Base-by-base conservation (phyloP, 2,329 filamentous ascomycete genomes). In the Diaporthe sp. region DNA sequence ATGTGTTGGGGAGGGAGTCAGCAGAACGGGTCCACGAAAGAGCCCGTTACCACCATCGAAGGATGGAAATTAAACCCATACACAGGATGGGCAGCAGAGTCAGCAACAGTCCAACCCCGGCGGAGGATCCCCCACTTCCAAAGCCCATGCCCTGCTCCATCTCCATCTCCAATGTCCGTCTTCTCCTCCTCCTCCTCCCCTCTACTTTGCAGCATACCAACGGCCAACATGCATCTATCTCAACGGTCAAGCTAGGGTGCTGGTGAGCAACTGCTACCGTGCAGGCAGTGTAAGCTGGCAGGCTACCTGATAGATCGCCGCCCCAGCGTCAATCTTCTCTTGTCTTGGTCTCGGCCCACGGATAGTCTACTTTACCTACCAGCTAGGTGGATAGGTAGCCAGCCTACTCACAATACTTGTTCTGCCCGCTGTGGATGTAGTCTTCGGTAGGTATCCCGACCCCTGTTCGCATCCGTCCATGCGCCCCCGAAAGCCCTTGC, bases 11-110 rank as follows among this genome's bases (percentile, higher is more conserved):
- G 61, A 13, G 42, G 42, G 61, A 67, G 42, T 46, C 25, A 46
- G 39, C 59, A 61, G 44, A 28, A 25, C 62, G 62, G 62, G 62
- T 49, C 46, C 28, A 68, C 12, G 19, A 37, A 37, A 31, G 15
- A 37, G 62, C 31, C 44, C 62, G 62, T 37, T 67, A 25, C 31
- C 31, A 51, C 44, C 28, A 68, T 68, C 31, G 62, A 68, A 68
- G 62, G 62, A 68, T 68, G 62, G 62, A 68, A 68, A 68, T 68
- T 53, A 53, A 39, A 49, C n/a, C 44, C 62, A 39, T 68, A 39
- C 15, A 68, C 44, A 51, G 44, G n/a, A 44, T 31, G 59, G 28
- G 42, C 39, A 31, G 42, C 39, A 49, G 61, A 65, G 61, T 65
- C 61, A 65, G 61, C 61, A 49, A 49, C 61, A 65, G 17, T 44